A percentile compares a stretch with the other conserved stretches of the same genome.
Evolutionary conservation across 305 asterid genomes (phyloP).

Genomic region (Fraxinus nigra): DNA sequence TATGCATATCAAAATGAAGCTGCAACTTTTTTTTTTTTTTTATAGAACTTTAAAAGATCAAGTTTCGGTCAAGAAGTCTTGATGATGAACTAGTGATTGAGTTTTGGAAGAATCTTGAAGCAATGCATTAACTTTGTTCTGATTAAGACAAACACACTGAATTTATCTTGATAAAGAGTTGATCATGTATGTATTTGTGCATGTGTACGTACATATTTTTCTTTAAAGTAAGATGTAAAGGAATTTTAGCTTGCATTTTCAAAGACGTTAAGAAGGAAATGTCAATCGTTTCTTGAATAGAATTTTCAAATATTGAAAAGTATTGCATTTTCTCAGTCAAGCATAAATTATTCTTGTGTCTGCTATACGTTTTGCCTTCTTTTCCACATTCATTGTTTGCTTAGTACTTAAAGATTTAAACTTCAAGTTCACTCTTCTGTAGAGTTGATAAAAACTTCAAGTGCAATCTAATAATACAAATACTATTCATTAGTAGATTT

Average conservation of each 20-base stretch:
- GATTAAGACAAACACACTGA: not conserved
- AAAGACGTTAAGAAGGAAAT: constrained; percentile 40
- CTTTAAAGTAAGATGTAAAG: constrained; percentile 1
- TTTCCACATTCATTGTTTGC: constrained; percentile 20
- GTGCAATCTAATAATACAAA: not conserved
- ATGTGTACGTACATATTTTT: not conserved
- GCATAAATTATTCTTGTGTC: constrained; percentile 18
- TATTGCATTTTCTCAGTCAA: constrained; percentile 3
- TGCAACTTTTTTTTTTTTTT: not conserved
- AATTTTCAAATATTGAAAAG: constrained; percentile 16
- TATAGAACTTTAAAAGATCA: not conserved
- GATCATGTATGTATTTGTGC: constrained; percentile 7
- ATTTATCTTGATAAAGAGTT: not conserved
- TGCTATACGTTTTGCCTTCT: constrained; percentile 17
- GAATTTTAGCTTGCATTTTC: constrained; percentile 32
- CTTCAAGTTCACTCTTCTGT: not conserved
- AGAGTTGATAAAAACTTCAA: not conserved
- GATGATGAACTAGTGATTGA: no score
- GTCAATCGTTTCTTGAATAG: constrained; percentile 30
- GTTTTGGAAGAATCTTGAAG: not conserved
- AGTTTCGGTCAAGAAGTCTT: not conserved
- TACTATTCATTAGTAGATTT: not conserved
- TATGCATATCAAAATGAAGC: not conserved
- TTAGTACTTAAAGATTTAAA: not conserved
- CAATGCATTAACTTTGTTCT: not conserved